These are phyloP conservation scores for Canna indica DNA, from an alignment of 176 grass and related monocot genomes.

Conservation along the genomic window DNA sequence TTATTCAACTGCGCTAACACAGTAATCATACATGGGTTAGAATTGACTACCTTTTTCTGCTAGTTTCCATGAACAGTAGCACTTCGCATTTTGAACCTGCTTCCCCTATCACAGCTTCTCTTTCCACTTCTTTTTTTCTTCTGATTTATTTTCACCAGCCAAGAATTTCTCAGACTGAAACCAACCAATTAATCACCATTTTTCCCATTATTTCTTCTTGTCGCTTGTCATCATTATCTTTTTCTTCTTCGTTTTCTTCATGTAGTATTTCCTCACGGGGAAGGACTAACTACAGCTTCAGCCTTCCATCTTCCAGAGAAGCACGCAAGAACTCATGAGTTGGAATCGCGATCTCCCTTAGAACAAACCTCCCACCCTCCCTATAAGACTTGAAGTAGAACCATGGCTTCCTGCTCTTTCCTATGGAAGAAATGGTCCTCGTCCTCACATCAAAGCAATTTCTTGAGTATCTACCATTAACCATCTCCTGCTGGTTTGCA, in stretches of 20 bases:
- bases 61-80: no score
- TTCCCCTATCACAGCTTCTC: no score
- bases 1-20: no score
- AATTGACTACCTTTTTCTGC: no score
- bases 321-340: slow-evolving; percentile 48
- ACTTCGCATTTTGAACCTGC: no score
- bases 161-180: background rate
- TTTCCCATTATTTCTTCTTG: background rate
- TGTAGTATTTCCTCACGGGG: slow-evolving; percentile 10
- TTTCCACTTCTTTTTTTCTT: background rate
- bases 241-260: background rate
- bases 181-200: background rate
- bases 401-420: slow-evolving; percentile 47
- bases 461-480: background rate
- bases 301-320: slow-evolving; percentile 52
- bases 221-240: background rate
- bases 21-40: no score
- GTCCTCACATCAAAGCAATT: slow-evolving; percentile 21
- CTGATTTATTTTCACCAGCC: background rate
- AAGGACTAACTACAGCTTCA: slow-evolving; percentile 49
- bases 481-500: background rate
- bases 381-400: slow-evolving; percentile 38
- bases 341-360: slow-evolving; percentile 57
- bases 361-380: slow-evolving; percentile 43
- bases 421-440: slow-evolving; percentile 50